These are phyloP conservation scores for Ichthyophthirius multifiliis DNA, from an alignment of 169 alveolate species.

Conservation along the genomic window DNA sequence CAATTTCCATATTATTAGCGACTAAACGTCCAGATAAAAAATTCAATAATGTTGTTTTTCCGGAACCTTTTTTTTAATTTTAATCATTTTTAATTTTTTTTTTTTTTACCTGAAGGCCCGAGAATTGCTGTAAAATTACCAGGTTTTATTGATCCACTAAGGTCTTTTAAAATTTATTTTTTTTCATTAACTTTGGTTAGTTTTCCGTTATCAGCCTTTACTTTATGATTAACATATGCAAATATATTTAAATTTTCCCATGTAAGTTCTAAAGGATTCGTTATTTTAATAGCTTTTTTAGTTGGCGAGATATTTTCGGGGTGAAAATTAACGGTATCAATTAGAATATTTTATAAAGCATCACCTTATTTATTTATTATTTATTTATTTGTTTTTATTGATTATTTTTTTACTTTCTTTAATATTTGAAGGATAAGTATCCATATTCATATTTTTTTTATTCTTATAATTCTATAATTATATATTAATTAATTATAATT, in stretches of 20 bases:
- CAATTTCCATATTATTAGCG: conserved; percentile 32
- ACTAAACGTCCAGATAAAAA: conserved; percentile 76
- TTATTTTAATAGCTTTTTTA: background rate
- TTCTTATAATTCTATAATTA: no score
- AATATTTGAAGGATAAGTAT: no score
- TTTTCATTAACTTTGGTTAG: background rate
- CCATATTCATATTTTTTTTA: no score
- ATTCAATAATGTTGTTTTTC: conserved; percentile 91
- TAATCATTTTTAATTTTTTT: background rate
- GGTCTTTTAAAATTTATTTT: conserved; percentile 16
- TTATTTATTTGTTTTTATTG: no score
- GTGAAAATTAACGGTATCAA: no score
- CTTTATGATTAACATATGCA: conserved; percentile 5
- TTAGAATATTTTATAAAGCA: no score
- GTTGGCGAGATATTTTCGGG: no score
- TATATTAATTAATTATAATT: no score
- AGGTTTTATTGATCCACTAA: conserved; percentile 52
- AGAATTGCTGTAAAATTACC: conserved; percentile 56
- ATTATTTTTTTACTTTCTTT: no score
- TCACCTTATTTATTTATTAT: no score
- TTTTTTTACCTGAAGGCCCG: conserved; percentile 53
- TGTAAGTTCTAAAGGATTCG: conserved; percentile 24
- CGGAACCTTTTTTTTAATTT: conserved; percentile 73
- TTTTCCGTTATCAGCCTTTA: background rate
- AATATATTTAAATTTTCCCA: conserved; percentile 18